Percentiles rank a stretch among this genome's conserved stretches.
These are phyloP conservation scores for Antitrichia curtipendula DNA, from an alignment of 225 moss, liverwort and hornwort species.

Conservation along the genomic window DNA sequence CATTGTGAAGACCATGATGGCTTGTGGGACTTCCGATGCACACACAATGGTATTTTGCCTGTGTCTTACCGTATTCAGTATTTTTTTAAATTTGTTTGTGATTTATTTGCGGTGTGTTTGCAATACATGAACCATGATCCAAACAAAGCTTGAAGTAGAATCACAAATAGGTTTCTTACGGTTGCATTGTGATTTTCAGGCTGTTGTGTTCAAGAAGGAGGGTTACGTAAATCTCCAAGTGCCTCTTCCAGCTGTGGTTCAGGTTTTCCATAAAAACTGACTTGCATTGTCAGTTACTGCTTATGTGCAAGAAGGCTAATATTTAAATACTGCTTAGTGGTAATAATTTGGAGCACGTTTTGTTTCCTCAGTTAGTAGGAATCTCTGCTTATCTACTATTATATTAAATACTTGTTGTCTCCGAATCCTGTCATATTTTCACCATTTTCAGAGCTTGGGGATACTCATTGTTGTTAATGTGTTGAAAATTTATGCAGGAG, in stretches of 20 bases:
- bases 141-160: not conserved
- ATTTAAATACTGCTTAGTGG: not conserved
- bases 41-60: constrained; percentile 64
- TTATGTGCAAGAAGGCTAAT: not conserved
- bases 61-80: not conserved
- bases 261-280: constrained; percentile 26
- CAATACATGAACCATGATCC: not conserved
- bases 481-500: constrained; percentile 31
- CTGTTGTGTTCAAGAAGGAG: constrained; percentile 70
- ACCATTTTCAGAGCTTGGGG: not conserved
- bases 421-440: not conserved
- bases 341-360: not conserved
- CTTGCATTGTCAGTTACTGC: not conserved
- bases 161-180: not conserved
- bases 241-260: constrained; percentile 76
- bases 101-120: not conserved
- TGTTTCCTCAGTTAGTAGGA: not conserved
- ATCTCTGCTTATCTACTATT: not conserved
- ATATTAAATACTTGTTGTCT: not conserved
- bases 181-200: constrained; percentile 34
- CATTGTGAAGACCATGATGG: constrained; percentile 91
- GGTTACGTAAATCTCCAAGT: constrained; percentile 68
- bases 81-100: not conserved
- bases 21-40: constrained; percentile 72
- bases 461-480: not conserved